Conservation (phyloP, 441 rosid genomes). For the Omphalea diandra region DNA sequence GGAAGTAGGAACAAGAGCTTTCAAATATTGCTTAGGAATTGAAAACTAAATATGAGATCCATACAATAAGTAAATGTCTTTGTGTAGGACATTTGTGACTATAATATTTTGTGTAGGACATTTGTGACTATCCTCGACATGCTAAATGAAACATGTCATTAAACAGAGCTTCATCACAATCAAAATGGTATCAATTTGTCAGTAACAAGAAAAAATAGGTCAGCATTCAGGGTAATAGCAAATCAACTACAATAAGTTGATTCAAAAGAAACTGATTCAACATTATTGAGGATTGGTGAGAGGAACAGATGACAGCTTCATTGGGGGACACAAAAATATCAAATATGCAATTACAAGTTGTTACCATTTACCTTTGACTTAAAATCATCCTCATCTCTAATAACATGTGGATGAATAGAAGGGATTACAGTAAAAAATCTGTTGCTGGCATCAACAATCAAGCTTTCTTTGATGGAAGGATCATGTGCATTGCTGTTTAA, state of each 20-base stretch:
- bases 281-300: constrained; percentile 8
- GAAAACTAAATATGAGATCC: neutral
- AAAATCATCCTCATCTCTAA: constrained; percentile 85
- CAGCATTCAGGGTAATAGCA: neutral
- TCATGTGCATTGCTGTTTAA: constrained; percentile 44
- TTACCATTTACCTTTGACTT: constrained; percentile 72
- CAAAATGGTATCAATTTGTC: neutral
- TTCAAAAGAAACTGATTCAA: neutral
- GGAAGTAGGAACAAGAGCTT: neutral
- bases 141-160: neutral
- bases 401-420: constrained; percentile 82
- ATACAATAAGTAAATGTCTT: neutral
- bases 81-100: neutral
- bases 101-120: neutral
- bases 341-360: neutral
- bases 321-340: too few species aligned
- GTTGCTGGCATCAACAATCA: constrained; percentile 91
- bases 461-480: constrained; percentile 64
- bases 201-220: neutral
- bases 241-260: constrained; percentile 2
- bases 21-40: neutral
- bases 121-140: neutral
- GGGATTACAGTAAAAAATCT: constrained; percentile 93
- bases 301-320: neutral
- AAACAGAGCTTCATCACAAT: neutral